Conservation (phyloP, 163 green algal species). For the Volvox carteri region DNA sequence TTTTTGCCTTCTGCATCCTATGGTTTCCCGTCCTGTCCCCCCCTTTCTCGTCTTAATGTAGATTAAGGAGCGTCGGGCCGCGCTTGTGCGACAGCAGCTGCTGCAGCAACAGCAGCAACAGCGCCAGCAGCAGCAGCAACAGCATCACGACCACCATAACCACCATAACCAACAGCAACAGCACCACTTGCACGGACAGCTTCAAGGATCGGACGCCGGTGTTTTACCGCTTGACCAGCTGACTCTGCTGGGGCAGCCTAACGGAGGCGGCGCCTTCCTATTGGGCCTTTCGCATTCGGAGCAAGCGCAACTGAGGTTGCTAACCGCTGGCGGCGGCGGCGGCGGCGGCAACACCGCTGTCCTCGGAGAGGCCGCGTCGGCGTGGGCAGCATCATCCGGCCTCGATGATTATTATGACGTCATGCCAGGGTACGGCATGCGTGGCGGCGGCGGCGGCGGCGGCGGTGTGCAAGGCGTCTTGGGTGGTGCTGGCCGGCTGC, state of each 20-base stretch:
- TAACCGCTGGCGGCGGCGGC: background rate
- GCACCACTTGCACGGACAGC: background rate
- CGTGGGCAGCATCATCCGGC: background rate
- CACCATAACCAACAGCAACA: too few species aligned
- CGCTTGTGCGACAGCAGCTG: slow-evolving; percentile 21
- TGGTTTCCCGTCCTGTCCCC: background rate
- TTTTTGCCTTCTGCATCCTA: too few species aligned
- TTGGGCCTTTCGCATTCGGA: slow-evolving; percentile 27
- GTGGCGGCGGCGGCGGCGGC: background rate
- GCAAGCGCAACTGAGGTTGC: background rate
- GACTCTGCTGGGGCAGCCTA: background rate
- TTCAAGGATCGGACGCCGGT: too few species aligned
- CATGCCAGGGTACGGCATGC: background rate
- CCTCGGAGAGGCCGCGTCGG: background rate
- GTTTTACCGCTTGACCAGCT: slow-evolving; percentile 18
- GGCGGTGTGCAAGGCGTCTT: background rate
- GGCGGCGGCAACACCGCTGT: background rate
- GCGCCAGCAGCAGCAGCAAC: background rate
- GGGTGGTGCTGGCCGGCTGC: background rate
- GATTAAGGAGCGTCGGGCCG: slow-evolving; percentile 24
- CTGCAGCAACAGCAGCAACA: background rate
- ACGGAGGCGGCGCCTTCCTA: background rate
- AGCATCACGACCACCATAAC: too few species aligned
- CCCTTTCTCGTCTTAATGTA: too few species aligned
- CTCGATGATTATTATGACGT: background rate